A percentile compares a stretch with the other conserved stretches of the same genome.
Evolutionary conservation across 192 early-diverging fungal genomes (phyloP).

Genomic region (Geranomyces michiganensis): DNA sequence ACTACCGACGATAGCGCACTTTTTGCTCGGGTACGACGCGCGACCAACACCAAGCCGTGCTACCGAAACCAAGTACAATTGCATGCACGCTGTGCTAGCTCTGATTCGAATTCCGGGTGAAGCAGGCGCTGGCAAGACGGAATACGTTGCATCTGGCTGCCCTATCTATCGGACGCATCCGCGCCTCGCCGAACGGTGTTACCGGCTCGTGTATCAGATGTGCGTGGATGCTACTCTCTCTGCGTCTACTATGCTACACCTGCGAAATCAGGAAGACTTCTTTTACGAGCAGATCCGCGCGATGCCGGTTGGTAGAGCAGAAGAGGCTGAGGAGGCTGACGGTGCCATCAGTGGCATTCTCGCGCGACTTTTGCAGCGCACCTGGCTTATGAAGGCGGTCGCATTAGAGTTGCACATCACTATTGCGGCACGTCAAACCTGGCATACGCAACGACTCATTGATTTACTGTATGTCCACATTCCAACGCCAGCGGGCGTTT

Average conservation of each 20-base stretch:
- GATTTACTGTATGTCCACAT: slow-evolving; percentile 43
- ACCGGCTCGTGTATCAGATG: slow-evolving; percentile 81
- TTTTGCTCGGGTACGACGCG: slow-evolving; percentile 81
- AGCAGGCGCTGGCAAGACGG: neutral
- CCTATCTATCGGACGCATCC: slow-evolving; percentile 73
- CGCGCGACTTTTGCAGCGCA: slow-evolving; percentile 71
- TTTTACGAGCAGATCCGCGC: slow-evolving; percentile 65
- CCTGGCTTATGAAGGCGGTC: slow-evolving; percentile 86
- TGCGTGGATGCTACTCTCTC: slow-evolving; percentile 73
- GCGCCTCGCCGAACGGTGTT: slow-evolving; percentile 83
- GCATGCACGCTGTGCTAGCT: slow-evolving; percentile 48
- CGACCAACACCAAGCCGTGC: slow-evolving; percentile 29
- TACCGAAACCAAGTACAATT: slow-evolving; percentile 11
- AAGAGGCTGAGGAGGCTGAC: slow-evolving; percentile 16
- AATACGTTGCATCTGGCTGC: neutral
- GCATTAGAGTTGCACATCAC: slow-evolving; percentile 87
- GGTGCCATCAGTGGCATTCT: slow-evolving; percentile 10
- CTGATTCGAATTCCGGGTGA: slow-evolving; percentile 20
- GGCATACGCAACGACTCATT: slow-evolving; percentile 50
- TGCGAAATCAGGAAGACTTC: slow-evolving; percentile 80
- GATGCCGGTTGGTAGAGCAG: slow-evolving; percentile 43
- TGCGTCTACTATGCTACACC: slow-evolving; percentile 71
- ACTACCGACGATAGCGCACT: slow-evolving; percentile 79
- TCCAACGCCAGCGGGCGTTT: neutral
- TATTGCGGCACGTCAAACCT: slow-evolving; percentile 42